A percentile compares a stretch with the other conserved stretches of the same genome.
Evolutionary conservation across 768 basidiomycete genomes (phyloP).

Genomic region (Boletus tomentosulus): DNA sequence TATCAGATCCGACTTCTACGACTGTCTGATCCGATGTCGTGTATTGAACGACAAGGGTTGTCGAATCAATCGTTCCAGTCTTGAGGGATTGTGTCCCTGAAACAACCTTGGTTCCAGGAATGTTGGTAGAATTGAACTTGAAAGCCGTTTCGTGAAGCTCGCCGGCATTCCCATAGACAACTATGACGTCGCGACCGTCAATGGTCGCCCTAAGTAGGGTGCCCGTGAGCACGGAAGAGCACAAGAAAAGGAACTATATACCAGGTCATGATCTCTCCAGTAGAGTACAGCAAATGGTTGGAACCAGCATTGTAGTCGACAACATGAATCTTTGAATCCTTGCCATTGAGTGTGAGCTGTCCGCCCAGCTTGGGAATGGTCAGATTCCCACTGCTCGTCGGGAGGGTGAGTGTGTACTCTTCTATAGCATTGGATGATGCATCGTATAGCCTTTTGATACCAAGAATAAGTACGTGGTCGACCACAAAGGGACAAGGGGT

Average conservation of each 20-base stretch:
- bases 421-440: constrained; percentile 8
- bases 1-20: constrained; percentile 37
- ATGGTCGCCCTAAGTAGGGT: constrained; percentile 39
- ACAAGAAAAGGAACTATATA: constrained; percentile 8
- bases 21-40: constrained; percentile 45
- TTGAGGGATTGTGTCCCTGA: constrained; percentile 31
- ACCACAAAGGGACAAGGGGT: neutral
- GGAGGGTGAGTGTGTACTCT: constrained; percentile 38
- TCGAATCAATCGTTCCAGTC: constrained; percentile 33
- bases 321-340: constrained; percentile 50
- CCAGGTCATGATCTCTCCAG: constrained; percentile 50
- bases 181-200: constrained; percentile 43
- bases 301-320: constrained; percentile 46
- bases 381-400: constrained; percentile 42
- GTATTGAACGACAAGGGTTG: constrained; percentile 41
- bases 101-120: constrained; percentile 21
- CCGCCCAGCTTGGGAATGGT: constrained; percentile 43
- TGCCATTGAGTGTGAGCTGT: constrained; percentile 42
- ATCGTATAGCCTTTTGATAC: constrained; percentile 12
- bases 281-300: constrained; percentile 43
- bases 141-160: constrained; percentile 50
- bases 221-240: neutral
- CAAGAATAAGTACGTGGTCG: neutral
- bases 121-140: constrained; percentile 28
- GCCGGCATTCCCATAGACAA: constrained; percentile 41